Conservation (phyloP, 805 yeast species). For the Babjeviella inositovora region DNA sequence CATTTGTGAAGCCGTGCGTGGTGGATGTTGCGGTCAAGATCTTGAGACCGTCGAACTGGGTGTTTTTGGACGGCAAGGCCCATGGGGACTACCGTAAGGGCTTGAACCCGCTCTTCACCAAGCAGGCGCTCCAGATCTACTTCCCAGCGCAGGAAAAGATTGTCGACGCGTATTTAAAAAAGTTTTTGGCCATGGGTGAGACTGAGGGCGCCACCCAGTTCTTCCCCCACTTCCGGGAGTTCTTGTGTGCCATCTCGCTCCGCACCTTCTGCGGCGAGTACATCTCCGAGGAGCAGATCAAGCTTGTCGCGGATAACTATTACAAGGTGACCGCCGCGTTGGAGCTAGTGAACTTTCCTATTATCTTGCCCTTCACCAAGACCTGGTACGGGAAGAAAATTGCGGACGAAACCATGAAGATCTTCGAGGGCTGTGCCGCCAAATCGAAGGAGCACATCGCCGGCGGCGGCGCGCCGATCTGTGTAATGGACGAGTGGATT, state of each 20-base stretch:
- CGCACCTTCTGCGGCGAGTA: slow-evolving; percentile 93
- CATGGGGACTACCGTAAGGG: slow-evolving; percentile 89
- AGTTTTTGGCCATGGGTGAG: slow-evolving; percentile 39
- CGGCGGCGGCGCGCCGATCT: slow-evolving; percentile 61
- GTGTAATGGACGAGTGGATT: slow-evolving; percentile 96
- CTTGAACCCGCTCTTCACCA: slow-evolving; percentile 78
- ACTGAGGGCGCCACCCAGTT: slow-evolving; percentile 53
- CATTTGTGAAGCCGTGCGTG: slow-evolving; percentile 90
- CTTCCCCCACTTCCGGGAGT: slow-evolving; percentile 91
- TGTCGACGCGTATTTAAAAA: slow-evolving; percentile 69
- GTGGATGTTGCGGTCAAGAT: slow-evolving; percentile 95
- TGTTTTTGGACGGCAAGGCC: slow-evolving; percentile 88
- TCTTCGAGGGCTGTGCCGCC: slow-evolving; percentile 79
- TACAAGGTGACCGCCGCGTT: slow-evolving; percentile 88
- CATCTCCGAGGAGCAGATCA: slow-evolving; percentile 83
- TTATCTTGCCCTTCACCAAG: slow-evolving; percentile 88
- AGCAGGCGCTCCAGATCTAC: slow-evolving; percentile 68
- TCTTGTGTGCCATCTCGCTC: slow-evolving; percentile 86
- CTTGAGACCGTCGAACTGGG: slow-evolving; percentile 94
- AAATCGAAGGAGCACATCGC: slow-evolving; percentile 72
- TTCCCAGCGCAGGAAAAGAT: slow-evolving; percentile 73
- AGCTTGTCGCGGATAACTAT: slow-evolving; percentile 82
- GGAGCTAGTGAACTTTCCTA: slow-evolving; percentile 95
- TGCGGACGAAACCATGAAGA: slow-evolving; percentile 88
- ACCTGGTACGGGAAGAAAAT: slow-evolving; percentile 95